Conservation (phyloP, 805 yeast genomes). For the Lipomyces orientalis region DNA sequence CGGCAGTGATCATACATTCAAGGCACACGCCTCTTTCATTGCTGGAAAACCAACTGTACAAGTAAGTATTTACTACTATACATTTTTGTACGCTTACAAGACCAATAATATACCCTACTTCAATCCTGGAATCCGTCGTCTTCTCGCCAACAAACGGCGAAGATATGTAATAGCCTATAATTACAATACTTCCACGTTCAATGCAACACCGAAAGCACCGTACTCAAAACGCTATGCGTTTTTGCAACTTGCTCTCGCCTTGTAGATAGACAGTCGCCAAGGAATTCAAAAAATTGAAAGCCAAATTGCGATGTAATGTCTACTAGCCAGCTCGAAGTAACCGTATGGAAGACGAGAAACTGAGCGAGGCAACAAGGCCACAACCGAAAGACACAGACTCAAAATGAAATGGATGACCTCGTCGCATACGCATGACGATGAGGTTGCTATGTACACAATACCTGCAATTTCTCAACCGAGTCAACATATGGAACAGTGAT, state of each 20-base stretch:
- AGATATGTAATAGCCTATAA: constrained; percentile 18
- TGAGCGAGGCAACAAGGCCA: constrained; percentile 24
- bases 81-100: background rate
- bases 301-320: background rate
- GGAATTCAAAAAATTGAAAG: background rate
- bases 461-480: background rate
- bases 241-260: constrained; percentile 13
- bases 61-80: background rate
- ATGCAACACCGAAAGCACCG: constrained; percentile 8
- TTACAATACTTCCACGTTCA: constrained; percentile 19
- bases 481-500: background rate
- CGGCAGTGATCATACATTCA: too few species aligned
- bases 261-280: background rate
- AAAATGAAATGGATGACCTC: background rate
- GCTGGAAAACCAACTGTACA: too few species aligned
- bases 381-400: background rate
- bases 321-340: constrained; percentile 22
- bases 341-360: constrained; percentile 11
- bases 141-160: background rate
- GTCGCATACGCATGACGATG: background rate
- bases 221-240: constrained; percentile 20
- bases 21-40: too few species aligned
- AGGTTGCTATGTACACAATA: background rate
- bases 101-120: background rate
- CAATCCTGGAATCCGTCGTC: background rate